A percentile compares a stretch with the other conserved stretches of the same genome.
Conservation (phyloP, 208 protist species). For the Acanthamoeba sp. region DNA sequence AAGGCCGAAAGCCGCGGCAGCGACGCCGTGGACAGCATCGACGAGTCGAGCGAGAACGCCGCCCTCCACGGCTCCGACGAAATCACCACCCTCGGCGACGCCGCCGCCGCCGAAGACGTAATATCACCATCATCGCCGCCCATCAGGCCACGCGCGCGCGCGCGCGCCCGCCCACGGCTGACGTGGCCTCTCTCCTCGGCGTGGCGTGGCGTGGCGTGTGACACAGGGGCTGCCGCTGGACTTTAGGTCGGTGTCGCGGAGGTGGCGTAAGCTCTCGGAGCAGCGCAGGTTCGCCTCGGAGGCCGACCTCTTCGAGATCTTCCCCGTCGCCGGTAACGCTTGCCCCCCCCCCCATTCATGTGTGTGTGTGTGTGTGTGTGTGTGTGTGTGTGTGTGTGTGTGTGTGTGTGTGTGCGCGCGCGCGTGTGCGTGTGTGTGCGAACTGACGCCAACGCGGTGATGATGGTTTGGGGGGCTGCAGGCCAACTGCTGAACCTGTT, state of each 20-base stretch:
- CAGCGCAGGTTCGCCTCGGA: slow-evolving; percentile 60
- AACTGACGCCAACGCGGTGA: no score
- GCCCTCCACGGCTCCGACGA: neutral
- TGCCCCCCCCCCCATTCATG: neutral
- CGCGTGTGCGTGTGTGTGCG: neutral
- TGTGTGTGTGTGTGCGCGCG: neutral
- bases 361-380: neutral
- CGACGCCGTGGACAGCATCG: neutral
- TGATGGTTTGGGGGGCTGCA: neutral
- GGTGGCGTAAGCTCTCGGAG: slow-evolving; percentile 74
- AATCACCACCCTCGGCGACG: neutral
- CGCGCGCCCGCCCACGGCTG: no score
- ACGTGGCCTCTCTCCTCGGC: no score
- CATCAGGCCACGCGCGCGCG: no score
- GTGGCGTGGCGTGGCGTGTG: neutral
- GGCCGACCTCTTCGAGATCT: slow-evolving; percentile 68
- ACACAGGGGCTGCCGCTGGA: slow-evolving; percentile 1
- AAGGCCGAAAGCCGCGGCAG: neutral
- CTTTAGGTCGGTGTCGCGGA: slow-evolving; percentile 42
- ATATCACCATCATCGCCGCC: neutral
- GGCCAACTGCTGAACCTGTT: slow-evolving; percentile 70
- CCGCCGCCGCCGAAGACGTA: neutral
- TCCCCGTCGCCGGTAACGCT: slow-evolving; percentile 46
- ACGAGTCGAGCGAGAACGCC: neutral
- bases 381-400: neutral